These are phyloP conservation scores for Talaromyces wortmannii DNA, from an alignment of 495 filamentous ascomycete species.

Conservation along the genomic window DNA sequence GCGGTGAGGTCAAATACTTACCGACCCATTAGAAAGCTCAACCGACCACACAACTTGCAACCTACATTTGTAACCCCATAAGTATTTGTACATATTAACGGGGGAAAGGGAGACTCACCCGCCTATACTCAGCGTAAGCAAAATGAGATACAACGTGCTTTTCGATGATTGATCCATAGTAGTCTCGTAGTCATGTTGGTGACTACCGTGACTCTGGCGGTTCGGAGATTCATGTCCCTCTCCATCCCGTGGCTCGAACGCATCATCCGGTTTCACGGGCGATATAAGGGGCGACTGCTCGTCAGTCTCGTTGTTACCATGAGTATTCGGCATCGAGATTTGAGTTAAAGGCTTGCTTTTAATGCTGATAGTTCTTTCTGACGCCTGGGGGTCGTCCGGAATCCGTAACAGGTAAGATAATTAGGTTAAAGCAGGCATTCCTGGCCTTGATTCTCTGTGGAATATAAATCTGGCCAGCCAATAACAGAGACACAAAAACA, in stretches of 20 bases:
- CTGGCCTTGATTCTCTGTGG: too few relatives aligned
- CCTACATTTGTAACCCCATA: slow-evolving; percentile 22
- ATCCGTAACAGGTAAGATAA: too few relatives aligned
- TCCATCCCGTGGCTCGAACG: slow-evolving; percentile 9
- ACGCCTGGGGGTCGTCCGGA: neutral
- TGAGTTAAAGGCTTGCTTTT: neutral
- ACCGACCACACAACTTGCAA: slow-evolving; percentile 94
- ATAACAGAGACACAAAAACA: too few relatives aligned
- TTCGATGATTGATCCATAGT: slow-evolving; percentile 45
- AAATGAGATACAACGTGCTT: slow-evolving; percentile 72
- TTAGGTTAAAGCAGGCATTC: too few relatives aligned
- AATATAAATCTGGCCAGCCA: too few relatives aligned
- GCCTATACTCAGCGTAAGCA: slow-evolving; percentile 76
- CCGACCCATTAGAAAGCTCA: slow-evolving; percentile 79
- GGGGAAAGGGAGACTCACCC: slow-evolving; percentile 41
- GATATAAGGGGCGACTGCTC: slow-evolving; percentile 35
- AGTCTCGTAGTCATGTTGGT: too few relatives aligned
- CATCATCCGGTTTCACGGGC: slow-evolving; percentile 5
- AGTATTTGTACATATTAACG: neutral
- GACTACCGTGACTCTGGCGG: too few relatives aligned
- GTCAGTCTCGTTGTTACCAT: slow-evolving; percentile 10
- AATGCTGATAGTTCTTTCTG: neutral
- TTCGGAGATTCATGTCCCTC: slow-evolving; percentile 4
- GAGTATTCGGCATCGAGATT: neutral
- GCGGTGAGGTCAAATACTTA: slow-evolving; percentile 18